These are phyloP conservation scores for Diutina rugosa DNA, from an alignment of 1,139 yeast species.

Conservation along the genomic window DNA sequence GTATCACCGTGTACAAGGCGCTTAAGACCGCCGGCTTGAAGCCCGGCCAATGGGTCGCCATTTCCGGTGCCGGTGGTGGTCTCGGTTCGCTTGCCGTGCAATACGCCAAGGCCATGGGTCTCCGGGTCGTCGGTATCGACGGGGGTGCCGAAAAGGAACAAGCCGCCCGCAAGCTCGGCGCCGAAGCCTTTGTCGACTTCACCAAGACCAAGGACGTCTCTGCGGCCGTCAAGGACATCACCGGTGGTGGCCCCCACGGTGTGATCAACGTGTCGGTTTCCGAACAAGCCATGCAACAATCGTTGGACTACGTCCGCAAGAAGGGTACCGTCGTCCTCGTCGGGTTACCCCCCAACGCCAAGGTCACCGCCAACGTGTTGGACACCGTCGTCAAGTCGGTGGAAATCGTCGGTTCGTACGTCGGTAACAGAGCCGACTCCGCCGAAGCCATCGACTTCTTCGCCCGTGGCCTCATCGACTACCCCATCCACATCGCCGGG, in stretches of 20 bases:
- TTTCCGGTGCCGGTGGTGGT: slow-evolving; percentile 10
- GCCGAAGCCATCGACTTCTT: slow-evolving; percentile 10
- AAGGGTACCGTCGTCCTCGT: slow-evolving; percentile 9
- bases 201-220: slow-evolving; percentile 7
- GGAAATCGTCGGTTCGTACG: slow-evolving; percentile 8
- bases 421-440: slow-evolving; percentile 9
- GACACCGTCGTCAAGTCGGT: slow-evolving; percentile 8
- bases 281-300: slow-evolving; percentile 8
- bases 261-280: slow-evolving; percentile 9
- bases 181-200: slow-evolving; percentile 9
- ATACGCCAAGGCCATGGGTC: slow-evolving; percentile 9
- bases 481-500: slow-evolving; percentile 9
- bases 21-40: slow-evolving; percentile 8
- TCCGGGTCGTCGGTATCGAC: slow-evolving; percentile 8
- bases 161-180: slow-evolving; percentile 7
- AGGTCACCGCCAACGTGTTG: slow-evolving; percentile 8
- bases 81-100: slow-evolving; percentile 9
- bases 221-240: slow-evolving; percentile 6
- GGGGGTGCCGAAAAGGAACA: slow-evolving; percentile 9
- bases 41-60: slow-evolving; percentile 9
- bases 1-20: slow-evolving; percentile 10
- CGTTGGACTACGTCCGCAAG: slow-evolving; percentile 7
- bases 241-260: slow-evolving; percentile 9
- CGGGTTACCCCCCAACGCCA: slow-evolving; percentile 9
- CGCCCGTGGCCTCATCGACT: slow-evolving; percentile 8